These are phyloP conservation scores for Lactuca saligna DNA, from an alignment of 129 eudicot species.

Conservation along the genomic window DNA sequence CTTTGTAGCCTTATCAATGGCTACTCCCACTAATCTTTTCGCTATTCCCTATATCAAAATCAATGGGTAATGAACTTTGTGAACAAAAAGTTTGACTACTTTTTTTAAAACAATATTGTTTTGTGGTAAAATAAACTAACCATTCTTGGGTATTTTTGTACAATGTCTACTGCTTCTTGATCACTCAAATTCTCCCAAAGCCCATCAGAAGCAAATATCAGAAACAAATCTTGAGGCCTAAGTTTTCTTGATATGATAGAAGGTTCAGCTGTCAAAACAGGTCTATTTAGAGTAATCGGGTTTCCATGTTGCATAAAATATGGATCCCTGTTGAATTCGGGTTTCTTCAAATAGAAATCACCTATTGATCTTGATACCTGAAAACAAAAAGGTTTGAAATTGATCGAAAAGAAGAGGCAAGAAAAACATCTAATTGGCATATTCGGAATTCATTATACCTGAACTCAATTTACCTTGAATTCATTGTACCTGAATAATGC, in stretches of 20 bases:
- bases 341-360: slow-evolving; percentile 73
- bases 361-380: slow-evolving; percentile 91
- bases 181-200: slow-evolving; percentile 77
- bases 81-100: too few species aligned
- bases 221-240: slow-evolving; percentile 41
- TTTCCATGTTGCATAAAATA: slow-evolving; percentile 49
- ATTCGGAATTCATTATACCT: background rate
- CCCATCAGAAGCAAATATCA: slow-evolving; percentile 52
- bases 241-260: slow-evolving; percentile 59
- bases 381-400: slow-evolving; percentile 4
- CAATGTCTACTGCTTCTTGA: slow-evolving; percentile 67
- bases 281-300: slow-evolving; percentile 51
- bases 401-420: slow-evolving; percentile 3
- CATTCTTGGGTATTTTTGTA: slow-evolving; percentile 58
- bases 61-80: too few species aligned
- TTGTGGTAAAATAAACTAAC: slow-evolving; percentile 41
- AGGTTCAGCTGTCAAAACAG: slow-evolving; percentile 69
- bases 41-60: slow-evolving; percentile 59
- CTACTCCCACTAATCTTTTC: slow-evolving; percentile 59
- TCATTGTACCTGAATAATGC: slow-evolving; percentile 69
- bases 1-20: slow-evolving; percentile 60
- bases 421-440: background rate
- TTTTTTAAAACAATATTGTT: too few species aligned
- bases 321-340: slow-evolving; percentile 62
- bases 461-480: background rate